phyloP scores from a whole-genome alignment of 495 filamentous ascomycete species.

The Xylaria grammica region DNA sequence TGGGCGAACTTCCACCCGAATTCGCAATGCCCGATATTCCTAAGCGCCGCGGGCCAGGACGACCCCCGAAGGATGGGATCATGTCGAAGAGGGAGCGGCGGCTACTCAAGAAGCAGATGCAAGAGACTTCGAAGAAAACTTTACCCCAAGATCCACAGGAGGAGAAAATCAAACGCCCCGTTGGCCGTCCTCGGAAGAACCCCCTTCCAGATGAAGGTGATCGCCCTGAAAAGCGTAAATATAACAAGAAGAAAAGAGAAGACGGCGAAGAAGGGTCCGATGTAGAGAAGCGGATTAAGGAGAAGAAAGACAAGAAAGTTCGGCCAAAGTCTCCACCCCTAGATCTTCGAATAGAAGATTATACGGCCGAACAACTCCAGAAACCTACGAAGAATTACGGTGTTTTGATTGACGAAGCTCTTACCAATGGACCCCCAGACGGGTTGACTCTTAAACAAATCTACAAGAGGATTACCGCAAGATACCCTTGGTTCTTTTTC shows the following conservation, averaged over 20 bases:
- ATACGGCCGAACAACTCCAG: conserved; percentile 81
- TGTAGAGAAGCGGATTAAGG: conserved; percentile 53
- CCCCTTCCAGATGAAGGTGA: conserved; percentile 59
- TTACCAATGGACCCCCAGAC: conserved; percentile 70
- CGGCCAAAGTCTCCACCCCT: conserved; percentile 62
- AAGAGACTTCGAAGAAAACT: conserved; percentile 54
- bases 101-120: conserved; percentile 66
- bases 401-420: conserved; percentile 85
- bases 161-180: conserved; percentile 64
- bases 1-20: conserved; percentile 30
- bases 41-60: conserved; percentile 81
- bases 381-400: conserved; percentile 90
- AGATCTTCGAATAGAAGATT: conserved; percentile 71
- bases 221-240: conserved; percentile 76
- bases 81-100: conserved; percentile 86
- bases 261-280: conserved; percentile 55
- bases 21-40: conserved; percentile 49
- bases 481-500: conserved; percentile 91
- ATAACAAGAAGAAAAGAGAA: conserved; percentile 73
- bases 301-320: conserved; percentile 64
- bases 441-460: conserved; percentile 90
- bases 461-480: conserved; percentile 83
- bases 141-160: conserved; percentile 47
- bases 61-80: conserved; percentile 89
- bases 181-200: conserved; percentile 61